These are phyloP conservation scores for Canavalia ensiformis DNA, from an alignment of 306 rosid species.

Conservation along the genomic window DNA sequence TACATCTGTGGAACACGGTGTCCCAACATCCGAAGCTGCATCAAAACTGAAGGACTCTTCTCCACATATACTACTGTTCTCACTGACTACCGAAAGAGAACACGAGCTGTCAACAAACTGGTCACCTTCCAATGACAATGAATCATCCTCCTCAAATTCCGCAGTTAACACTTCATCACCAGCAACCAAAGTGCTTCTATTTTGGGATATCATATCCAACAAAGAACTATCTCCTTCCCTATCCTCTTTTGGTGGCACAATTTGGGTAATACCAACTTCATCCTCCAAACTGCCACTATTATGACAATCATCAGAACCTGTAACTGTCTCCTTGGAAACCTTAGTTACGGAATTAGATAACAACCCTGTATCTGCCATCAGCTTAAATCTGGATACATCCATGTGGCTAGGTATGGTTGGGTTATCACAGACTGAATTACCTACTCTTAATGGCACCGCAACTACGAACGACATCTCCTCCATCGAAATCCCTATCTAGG, in stretches of 20 bases:
- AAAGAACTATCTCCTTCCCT: conserved; percentile 49
- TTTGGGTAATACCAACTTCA: conserved; percentile 52
- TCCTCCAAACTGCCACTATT: conserved; percentile 56
- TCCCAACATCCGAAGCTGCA: conserved; percentile 61
- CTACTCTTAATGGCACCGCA: conserved; percentile 77
- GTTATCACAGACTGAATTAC: conserved; percentile 81
- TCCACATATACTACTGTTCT: conserved; percentile 79
- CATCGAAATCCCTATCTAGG: conserved; percentile 76
- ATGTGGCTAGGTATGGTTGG: conserved; percentile 64
- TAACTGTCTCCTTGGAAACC: conserved; percentile 55
- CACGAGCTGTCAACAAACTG: conserved; percentile 75
- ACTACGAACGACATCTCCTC: conserved; percentile 80
- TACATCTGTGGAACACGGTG: conserved; percentile 55
- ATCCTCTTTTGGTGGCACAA: conserved; percentile 52
- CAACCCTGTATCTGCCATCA: conserved; percentile 72
- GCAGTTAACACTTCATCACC: conserved; percentile 49
- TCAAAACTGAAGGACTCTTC: conserved; percentile 72
- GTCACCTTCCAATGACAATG: conserved; percentile 77
- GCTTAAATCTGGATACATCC: conserved; percentile 78
- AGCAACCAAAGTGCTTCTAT: conserved; percentile 52
- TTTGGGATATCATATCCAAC: conserved; percentile 64
- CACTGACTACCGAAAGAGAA: conserved; percentile 77
- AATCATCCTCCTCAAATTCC: conserved; percentile 82
- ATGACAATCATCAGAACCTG: conserved; percentile 58
- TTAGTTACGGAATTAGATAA: conserved; percentile 65